Evolutionary conservation across 768 basidiomycete species (phyloP).

Genomic region (Termitomyces sp.): DNA sequence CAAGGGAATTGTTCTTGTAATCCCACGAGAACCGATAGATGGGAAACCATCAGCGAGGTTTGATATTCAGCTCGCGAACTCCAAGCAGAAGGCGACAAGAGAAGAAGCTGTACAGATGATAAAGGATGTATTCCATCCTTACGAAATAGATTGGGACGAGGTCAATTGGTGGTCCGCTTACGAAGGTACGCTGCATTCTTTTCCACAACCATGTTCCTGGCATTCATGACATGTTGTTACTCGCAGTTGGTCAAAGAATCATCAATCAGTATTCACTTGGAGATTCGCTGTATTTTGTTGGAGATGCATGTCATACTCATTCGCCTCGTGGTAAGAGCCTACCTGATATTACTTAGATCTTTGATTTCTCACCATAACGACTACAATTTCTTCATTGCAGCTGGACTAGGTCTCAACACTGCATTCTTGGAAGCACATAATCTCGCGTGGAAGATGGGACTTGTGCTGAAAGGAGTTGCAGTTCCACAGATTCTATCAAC

Average conservation of each 20-base stretch:
- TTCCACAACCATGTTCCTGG: too few relatives aligned
- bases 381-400: background rate
- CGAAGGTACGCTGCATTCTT: constrained; percentile 10
- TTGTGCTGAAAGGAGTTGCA: constrained; percentile 15
- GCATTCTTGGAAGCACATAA: constrained; percentile 18
- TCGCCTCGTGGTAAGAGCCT: constrained; percentile 13
- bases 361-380: background rate
- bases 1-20: constrained; percentile 17
- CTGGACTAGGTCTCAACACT: constrained; percentile 18
- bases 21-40: constrained; percentile 18
- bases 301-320: constrained; percentile 19
- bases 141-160: constrained; percentile 17
- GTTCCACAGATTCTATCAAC: constrained; percentile 13
- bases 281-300: constrained; percentile 15
- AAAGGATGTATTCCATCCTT: constrained; percentile 17
- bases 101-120: constrained; percentile 14
- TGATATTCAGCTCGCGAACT: constrained; percentile 18
- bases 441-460: constrained; percentile 17
- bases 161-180: constrained; percentile 21
- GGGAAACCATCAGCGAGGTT: constrained; percentile 20
- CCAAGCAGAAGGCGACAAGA: constrained; percentile 16
- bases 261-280: constrained; percentile 14
- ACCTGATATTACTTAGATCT: background rate
- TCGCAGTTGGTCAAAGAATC: constrained; percentile 14
- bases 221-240: background rate